Evolutionary conservation across 768 basidiomycete species (phyloP).

Genomic region (Lyophyllum atratum): DNA sequence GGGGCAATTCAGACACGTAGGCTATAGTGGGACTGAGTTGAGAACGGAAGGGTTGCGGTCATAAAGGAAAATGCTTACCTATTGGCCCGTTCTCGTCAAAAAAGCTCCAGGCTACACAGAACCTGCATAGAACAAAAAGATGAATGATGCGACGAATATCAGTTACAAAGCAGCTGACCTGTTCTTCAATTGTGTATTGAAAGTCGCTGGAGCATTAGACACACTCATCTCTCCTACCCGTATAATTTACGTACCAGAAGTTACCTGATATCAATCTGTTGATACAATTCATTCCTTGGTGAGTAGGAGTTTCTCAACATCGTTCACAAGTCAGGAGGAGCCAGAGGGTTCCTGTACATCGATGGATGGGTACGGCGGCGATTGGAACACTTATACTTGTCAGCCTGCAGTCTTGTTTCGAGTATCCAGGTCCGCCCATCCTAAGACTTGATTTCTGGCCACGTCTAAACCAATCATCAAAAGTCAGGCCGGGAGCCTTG

Average conservation of each 20-base stretch:
- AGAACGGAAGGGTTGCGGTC: background rate
- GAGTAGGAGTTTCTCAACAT: background rate
- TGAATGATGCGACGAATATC: background rate
- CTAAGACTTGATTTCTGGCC: slow-evolving; percentile 65
- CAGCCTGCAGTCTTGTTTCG: slow-evolving; percentile 60
- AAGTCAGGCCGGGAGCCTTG: background rate
- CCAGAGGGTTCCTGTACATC: slow-evolving; percentile 38
- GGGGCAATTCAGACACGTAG: slow-evolving; percentile 43
- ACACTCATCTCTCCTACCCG: background rate
- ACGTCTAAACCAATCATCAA: slow-evolving; percentile 39
- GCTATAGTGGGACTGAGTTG: slow-evolving; percentile 25
- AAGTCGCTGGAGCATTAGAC: background rate
- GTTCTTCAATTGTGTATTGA: slow-evolving; percentile 50
- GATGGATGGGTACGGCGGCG: background rate
- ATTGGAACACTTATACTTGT: slow-evolving; percentile 37
- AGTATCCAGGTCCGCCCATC: slow-evolving; percentile 60
- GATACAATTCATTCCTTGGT: background rate
- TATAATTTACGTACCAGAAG: slow-evolving; percentile 34
- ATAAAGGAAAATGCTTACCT: slow-evolving; percentile 24
- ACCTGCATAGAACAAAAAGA: background rate
- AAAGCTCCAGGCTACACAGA: slow-evolving; percentile 42
- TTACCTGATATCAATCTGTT: slow-evolving; percentile 43
- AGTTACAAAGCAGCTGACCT: slow-evolving; percentile 25
- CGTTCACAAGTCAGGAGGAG: slow-evolving; percentile 44
- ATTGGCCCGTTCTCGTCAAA: slow-evolving; percentile 41